Percentiles rank a stretch among this genome's conserved stretches.
Conservation (phyloP, 75 land plant species). For the Sequoia sempervirens region DNA sequence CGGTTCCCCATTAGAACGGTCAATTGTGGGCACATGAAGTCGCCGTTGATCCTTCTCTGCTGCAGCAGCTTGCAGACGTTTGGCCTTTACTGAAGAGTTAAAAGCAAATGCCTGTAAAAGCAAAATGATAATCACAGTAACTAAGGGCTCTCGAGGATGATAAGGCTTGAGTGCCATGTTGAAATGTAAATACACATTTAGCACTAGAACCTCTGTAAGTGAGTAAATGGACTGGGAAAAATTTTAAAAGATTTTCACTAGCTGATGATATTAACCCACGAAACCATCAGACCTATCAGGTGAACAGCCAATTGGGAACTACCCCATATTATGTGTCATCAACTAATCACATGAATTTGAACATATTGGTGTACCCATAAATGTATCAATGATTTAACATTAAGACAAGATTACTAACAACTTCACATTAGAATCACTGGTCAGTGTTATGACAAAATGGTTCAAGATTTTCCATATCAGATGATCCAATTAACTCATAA, state of each 20-base stretch:
- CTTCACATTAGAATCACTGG: background rate
- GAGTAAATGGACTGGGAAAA: background rate
- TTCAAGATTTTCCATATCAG: background rate
- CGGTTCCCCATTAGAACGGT: conserved; percentile 79
- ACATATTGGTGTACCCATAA: background rate
- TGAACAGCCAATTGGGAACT: background rate
- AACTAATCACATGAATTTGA: background rate
- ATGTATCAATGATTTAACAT: background rate
- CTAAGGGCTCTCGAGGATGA: no score
- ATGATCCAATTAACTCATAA: background rate
- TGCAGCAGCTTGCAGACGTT: conserved; percentile 76
- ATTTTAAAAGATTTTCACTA: background rate
- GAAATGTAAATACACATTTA: background rate
- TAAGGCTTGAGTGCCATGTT: conserved; percentile 3
- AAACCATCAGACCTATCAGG: background rate
- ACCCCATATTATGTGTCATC: background rate
- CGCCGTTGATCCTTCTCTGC: conserved; percentile 84
- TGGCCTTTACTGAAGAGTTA: conserved; percentile 76
- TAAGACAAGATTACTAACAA: background rate
- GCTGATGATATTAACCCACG: background rate
- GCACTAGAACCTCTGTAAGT: background rate
- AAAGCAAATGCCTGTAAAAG: conserved; percentile 84
- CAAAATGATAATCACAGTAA: conserved; percentile 3
- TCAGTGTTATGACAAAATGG: background rate
- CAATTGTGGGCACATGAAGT: conserved; percentile 82